Evolutionary conservation across 2,329 filamentous ascomycete genomes (phyloP).

Genomic region (Penicillium brevicompactum): DNA sequence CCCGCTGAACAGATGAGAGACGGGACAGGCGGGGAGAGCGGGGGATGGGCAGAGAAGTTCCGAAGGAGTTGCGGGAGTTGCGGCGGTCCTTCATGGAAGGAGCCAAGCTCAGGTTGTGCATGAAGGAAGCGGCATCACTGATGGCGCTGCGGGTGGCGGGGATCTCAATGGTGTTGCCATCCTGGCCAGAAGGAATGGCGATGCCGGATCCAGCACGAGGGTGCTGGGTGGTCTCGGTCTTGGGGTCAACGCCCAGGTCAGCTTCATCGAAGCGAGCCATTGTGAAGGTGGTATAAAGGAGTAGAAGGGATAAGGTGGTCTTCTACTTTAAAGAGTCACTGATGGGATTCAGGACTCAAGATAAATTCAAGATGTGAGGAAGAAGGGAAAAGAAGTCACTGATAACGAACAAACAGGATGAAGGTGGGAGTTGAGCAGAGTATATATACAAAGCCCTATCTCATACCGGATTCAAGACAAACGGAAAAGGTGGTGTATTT

Average conservation of each 20-base stretch:
- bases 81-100: slow-evolving; percentile 70
- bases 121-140: slow-evolving; percentile 68
- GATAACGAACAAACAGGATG: slow-evolving; percentile 10
- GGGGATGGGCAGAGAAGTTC: slow-evolving; percentile 71
- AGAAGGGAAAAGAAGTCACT: slow-evolving; percentile 12
- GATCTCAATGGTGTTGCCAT: slow-evolving; percentile 64
- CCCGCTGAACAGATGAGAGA: slow-evolving; percentile 62
- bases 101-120: slow-evolving; percentile 71
- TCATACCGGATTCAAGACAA: slow-evolving; percentile 16
- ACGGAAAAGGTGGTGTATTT: slow-evolving; percentile 15
- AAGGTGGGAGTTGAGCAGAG: slow-evolving; percentile 13
- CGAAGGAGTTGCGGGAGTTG: slow-evolving; percentile 75
- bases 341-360: slow-evolving; percentile 7
- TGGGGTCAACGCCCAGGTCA: slow-evolving; percentile 51
- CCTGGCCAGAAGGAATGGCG: slow-evolving; percentile 45
- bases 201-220: slow-evolving; percentile 34
- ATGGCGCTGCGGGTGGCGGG: slow-evolving; percentile 69
- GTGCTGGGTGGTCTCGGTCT: slow-evolving; percentile 6
- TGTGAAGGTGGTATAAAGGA: slow-evolving; percentile 30
- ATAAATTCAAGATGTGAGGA: slow-evolving; percentile 6
- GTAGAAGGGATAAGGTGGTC: slow-evolving; percentile 4
- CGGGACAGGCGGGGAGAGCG: slow-evolving; percentile 69
- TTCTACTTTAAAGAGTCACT: slow-evolving; percentile 16
- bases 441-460: slow-evolving; percentile 22
- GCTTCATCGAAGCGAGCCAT: slow-evolving; percentile 65